Percentiles rank a stretch among this genome's conserved stretches.
Evolutionary conservation across 2,329 filamentous ascomycete species (phyloP).

Genomic region (Exutisphaerella laricina): DNA sequence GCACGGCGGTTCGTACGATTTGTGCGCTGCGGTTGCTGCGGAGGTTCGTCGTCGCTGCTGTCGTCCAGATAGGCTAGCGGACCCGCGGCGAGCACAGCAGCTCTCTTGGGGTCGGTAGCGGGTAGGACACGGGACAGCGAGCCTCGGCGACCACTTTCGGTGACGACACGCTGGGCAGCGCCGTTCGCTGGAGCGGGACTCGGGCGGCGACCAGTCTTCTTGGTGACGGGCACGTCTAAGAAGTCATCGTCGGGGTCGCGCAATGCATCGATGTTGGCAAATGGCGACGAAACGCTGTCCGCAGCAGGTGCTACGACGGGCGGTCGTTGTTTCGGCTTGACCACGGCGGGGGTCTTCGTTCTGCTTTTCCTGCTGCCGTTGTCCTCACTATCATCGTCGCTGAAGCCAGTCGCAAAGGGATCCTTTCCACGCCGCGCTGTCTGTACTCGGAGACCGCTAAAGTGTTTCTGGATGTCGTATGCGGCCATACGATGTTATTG

Average conservation of each 20-base stretch:
- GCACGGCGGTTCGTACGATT: constrained; percentile 21
- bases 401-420: constrained; percentile 31
- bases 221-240: constrained; percentile 18
- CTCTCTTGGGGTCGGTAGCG: constrained; percentile 17
- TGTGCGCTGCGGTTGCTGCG: constrained; percentile 12
- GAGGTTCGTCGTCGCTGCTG: constrained; percentile 26
- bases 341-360: constrained; percentile 23
- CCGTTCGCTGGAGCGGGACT: constrained; percentile 26
- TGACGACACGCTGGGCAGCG: constrained; percentile 17
- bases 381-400: constrained; percentile 29
- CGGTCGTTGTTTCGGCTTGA: constrained; percentile 17
- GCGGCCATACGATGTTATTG: constrained; percentile 27
- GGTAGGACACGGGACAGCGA: constrained; percentile 15
- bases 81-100: constrained; percentile 27
- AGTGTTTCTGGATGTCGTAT: constrained; percentile 30
- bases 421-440: constrained; percentile 27
- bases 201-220: constrained; percentile 24
- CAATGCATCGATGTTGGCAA: constrained; percentile 18
- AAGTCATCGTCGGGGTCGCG: constrained; percentile 28
- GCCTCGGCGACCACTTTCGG: constrained; percentile 21
- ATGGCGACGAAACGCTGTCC: constrained; percentile 15
- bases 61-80: constrained; percentile 32
- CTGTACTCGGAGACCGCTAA: constrained; percentile 30
- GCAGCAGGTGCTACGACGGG: constrained; percentile 9
- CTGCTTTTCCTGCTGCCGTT: constrained; percentile 24